Conservation (phyloP, 73 alveolate species). For the Blepharisma japonicum region DNA sequence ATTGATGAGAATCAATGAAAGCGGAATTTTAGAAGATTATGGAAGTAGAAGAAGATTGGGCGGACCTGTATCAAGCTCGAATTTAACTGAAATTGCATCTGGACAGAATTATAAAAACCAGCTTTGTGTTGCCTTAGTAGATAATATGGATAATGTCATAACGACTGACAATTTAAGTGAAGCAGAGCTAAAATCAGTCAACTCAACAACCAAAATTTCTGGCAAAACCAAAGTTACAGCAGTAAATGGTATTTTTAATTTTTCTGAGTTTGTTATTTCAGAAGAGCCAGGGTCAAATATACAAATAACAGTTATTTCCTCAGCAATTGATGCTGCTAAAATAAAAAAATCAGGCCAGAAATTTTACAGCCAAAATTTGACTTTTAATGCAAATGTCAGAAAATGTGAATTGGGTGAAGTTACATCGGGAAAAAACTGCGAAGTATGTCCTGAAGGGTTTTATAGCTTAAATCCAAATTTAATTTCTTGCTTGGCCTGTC, state of each 20-base stretch:
- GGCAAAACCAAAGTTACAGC: neutral
- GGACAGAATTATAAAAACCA: neutral
- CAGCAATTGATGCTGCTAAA: neutral
- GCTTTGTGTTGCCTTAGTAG: neutral
- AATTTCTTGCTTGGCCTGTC: neutral
- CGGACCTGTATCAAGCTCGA: neutral
- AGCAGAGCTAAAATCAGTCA: neutral
- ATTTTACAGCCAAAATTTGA: neutral
- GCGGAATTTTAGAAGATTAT: too few species aligned
- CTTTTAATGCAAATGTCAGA: neutral
- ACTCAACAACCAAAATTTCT: neutral
- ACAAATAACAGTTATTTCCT: neutral
- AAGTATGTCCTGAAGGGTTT: slow-evolving; percentile 6
- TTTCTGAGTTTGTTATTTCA: neutral
- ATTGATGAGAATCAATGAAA: neutral
- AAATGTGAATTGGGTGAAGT: neutral
- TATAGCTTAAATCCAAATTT: neutral
- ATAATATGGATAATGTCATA: neutral
- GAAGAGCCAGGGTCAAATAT: neutral
- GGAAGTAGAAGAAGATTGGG: neutral
- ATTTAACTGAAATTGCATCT: neutral
- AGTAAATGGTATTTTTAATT: neutral
- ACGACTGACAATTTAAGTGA: neutral
- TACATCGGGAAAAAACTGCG: neutral
- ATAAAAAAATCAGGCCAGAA: neutral